Base-by-base conservation (phyloP, 768 basidiomycete species). In the Coprinopsis sp. region DNA sequence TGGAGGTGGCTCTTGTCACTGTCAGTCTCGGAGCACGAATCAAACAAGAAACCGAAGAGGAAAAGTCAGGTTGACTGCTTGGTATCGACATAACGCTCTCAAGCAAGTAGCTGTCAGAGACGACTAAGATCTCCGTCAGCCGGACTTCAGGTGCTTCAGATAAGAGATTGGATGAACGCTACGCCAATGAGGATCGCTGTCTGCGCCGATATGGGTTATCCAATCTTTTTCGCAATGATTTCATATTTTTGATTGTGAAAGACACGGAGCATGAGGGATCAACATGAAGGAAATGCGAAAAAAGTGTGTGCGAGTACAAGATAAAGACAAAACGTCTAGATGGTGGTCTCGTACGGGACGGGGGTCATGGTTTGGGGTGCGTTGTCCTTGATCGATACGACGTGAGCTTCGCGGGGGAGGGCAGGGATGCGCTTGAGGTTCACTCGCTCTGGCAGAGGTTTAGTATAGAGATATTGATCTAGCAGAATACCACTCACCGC, bases 271-370 rank as follows among this genome's bases (percentile, higher is more conserved):
- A 36, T 25, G 28, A 43, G 58, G 60, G 56, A 57, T 51, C 34
- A 52, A 48, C 29, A 44, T 14, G 27, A 47, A 34, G 23, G 47
- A 37, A 37, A 54, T 38, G 51, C 51, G 54, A 54, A 51, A 44
- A n/a, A n/a, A n/a, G n/a, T n/a, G 38, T 45, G 41, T 25, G 55
- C 55, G 46, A 54, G 50, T 52, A 51, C 52, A 55, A 46, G 53
- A 54, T 44, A 47, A 44, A 43, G 46, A 52, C 37, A 37, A n/a
- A 44, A 50, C 55, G 60, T 68, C 83, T 82, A 96, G 71, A 96
- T 95, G 58, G 85, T 92, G 56, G 92, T 96, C 83, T 95, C 95
- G 80, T 97, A 98, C 56, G 80, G 82, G 58, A 93, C 76, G 56
- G 94, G 92, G 54, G 78, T 79, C 69, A 99, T 91, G 49, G 96